phyloP scores from a whole-genome alignment of 1,284 basidiomycete genomes.

The Leccinum variabile region DNA sequence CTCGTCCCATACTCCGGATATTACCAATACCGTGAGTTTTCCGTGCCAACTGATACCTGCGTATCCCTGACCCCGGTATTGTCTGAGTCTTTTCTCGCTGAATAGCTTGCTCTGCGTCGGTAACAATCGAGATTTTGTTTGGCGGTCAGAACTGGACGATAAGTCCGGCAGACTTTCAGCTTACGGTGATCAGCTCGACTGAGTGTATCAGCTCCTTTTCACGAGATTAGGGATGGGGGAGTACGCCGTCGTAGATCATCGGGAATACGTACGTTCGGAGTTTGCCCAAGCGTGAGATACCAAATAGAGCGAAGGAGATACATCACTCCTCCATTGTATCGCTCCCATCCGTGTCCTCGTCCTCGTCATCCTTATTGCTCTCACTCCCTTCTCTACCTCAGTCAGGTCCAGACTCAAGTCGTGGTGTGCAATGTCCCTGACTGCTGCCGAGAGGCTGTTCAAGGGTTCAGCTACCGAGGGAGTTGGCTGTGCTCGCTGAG shows the following conservation, averaged over 20 bases:
- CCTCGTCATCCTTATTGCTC: too few relatives aligned
- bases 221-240: constrained; percentile 37
- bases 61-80: background rate
- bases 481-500: too few relatives aligned
- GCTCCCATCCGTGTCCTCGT: too few relatives aligned
- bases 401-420: too few relatives aligned
- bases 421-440: too few relatives aligned
- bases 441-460: too few relatives aligned
- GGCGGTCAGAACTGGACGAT: constrained; percentile 48
- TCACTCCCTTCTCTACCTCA: too few relatives aligned
- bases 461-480: too few relatives aligned
- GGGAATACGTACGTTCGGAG: constrained; percentile 44
- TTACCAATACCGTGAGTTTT: constrained; percentile 32
- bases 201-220: constrained; percentile 49
- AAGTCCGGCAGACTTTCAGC: constrained; percentile 46
- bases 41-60: background rate
- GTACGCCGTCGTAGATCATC: constrained; percentile 44
- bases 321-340: too few relatives aligned
- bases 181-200: constrained; percentile 36
- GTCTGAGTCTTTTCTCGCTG: background rate
- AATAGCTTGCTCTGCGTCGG: constrained; percentile 26
- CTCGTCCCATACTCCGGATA: constrained; percentile 33
- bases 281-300: too few relatives aligned
- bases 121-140: constrained; percentile 40
- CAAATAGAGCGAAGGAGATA: too few relatives aligned